Percentiles rank a stretch among this genome's conserved stretches.
Conservation (phyloP, 768 basidiomycete species). For the Mycena maculata region DNA sequence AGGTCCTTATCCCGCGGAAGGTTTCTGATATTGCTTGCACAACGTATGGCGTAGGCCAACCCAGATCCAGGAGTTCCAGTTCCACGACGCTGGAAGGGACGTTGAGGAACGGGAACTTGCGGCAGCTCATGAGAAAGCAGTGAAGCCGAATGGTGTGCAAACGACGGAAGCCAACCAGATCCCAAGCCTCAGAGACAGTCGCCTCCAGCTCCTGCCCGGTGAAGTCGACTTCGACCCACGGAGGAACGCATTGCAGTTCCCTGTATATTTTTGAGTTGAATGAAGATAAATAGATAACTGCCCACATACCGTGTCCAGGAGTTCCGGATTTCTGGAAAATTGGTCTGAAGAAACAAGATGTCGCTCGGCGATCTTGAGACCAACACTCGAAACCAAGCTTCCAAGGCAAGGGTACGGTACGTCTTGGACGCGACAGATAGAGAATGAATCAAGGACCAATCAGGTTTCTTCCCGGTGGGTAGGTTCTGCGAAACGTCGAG, state of each 20-base stretch:
- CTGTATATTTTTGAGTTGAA: conserved; percentile 32
- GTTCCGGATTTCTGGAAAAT: conserved; percentile 41
- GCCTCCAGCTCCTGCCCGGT: too few species aligned
- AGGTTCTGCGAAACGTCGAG: background rate
- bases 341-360: conserved; percentile 33
- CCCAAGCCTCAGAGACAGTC: background rate
- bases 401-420: conserved; percentile 43
- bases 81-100: conserved; percentile 39
- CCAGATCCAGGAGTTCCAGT: conserved; percentile 46
- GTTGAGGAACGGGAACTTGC: conserved; percentile 40
- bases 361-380: conserved; percentile 40
- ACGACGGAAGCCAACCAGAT: conserved; percentile 47
- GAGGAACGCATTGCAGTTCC: conserved; percentile 48
- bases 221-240: background rate
- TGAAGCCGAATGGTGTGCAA: conserved; percentile 27
- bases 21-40: conserved; percentile 37
- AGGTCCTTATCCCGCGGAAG: conserved; percentile 39
- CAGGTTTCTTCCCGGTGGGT: conserved; percentile 38
- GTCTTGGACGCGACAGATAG: conserved; percentile 45
- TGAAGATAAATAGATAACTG: background rate
- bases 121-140: background rate
- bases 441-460: conserved; percentile 42
- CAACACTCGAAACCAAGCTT: conserved; percentile 49
- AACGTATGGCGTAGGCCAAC: conserved; percentile 47
- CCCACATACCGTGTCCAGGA: conserved; percentile 41